Conservation (phyloP, 2,329 filamentous ascomycete species). For the Fusarium fujikuroi region DNA sequence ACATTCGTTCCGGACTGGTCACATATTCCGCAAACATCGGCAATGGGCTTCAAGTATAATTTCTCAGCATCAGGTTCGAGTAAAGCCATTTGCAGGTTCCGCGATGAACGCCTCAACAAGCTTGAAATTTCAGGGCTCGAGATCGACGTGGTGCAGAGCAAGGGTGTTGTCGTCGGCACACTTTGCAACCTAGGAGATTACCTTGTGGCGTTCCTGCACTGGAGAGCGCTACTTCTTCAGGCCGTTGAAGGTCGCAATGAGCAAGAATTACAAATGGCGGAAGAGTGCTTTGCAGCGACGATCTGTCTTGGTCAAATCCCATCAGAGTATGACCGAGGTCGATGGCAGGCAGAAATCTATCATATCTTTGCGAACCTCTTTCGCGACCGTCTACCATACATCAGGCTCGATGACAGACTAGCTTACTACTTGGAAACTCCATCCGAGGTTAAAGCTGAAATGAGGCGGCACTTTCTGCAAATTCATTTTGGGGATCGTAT, state of each 20-base stretch:
- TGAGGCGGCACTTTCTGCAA: constrained; percentile 5
- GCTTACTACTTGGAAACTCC: not conserved
- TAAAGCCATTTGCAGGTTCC: constrained; percentile 1
- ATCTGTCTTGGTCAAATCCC: constrained; percentile 23
- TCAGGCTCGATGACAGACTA: not conserved
- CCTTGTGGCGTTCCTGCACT: constrained; percentile 28
- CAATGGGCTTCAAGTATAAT: constrained; percentile 14
- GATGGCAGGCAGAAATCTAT: constrained; percentile 5
- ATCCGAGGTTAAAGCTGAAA: not conserved
- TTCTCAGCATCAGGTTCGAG: not conserved
- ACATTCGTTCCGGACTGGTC: constrained; percentile 32
- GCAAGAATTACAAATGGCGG: not conserved
- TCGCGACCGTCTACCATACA: constrained; percentile 8
- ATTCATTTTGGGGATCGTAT: constrained; percentile 18
- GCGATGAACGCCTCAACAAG: constrained; percentile 17
- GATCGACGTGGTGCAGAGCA: constrained; percentile 1
- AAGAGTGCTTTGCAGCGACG: constrained; percentile 21
- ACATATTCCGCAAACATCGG: constrained; percentile 15
- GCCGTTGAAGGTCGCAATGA: not conserved
- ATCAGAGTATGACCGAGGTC: not conserved
- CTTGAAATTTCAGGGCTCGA: constrained; percentile 16
- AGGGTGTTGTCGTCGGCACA: constrained; percentile 15
- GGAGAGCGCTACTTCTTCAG: constrained; percentile 17
- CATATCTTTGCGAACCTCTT: constrained; percentile 18
- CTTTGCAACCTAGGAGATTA: constrained; percentile 29